Base-by-base conservation (phyloP, 1,284 basidiomycete species). In the Xanthoconium separans region DNA sequence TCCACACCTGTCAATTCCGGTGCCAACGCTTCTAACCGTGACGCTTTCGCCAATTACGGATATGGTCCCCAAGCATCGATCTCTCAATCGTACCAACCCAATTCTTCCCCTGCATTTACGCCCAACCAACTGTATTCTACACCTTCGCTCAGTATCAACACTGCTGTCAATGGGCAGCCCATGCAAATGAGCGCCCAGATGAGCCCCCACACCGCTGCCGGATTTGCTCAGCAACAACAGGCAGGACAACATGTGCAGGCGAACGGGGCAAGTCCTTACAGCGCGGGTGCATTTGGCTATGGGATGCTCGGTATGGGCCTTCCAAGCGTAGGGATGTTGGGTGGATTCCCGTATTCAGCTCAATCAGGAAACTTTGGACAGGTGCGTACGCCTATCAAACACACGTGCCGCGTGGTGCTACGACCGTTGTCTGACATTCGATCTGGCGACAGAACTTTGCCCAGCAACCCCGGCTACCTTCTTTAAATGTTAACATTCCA, bases 41-140 rank as follows among this genome's bases (percentile, higher is more conserved):
- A 90, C 67, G 80, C 84, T 36, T 91, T 88, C 67, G 87, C 86
- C 56, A 91, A 90, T 77, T 91, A 91, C 65, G 89, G 89, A 59
- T 91, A 91, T 65, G 89, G 87, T 29, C 84, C 85, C 22, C 84
- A 89, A 62, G 84, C 85, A 40, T 80, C 71, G 68, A 79, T 87
- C 77, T 87, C 69, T 64, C 76, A 57, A 72, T 54, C 57, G 75
- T 79, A 70, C 47, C 67, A 69, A 29, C 65, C 69, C 61, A 77
- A 67, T 61, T 74, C 70, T 63, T 78, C 80, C 47, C 78, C 81
- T 49, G 73, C 77, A 27, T 76, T 74, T 62, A 57, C 65, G 2
- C 57, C 61, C 34, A 75, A 72, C 51, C 80, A 82, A 34, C 76
- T 90, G 54, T 89, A 90, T 69, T 83, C 87, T 48, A 88, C 87